Conservation (phyloP, 225 moss, liverwort and hornwort genomes). For the Pseudisothecium myosuroides region DNA sequence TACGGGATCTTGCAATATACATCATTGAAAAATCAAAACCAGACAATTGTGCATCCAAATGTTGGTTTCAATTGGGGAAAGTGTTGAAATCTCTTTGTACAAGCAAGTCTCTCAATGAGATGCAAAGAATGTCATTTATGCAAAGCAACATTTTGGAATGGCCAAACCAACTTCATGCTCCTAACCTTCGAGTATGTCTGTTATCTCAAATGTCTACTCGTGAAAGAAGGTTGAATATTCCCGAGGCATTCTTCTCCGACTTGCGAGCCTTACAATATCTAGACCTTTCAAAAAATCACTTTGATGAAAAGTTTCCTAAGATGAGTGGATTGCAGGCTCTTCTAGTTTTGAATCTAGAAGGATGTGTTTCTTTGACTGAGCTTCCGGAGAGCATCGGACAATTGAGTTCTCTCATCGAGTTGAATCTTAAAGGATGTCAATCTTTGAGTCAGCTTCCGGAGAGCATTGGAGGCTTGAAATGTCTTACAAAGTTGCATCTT, state of each 20-base stretch:
- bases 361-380: no score
- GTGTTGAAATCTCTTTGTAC: rapidly evolving
- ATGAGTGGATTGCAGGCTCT: rapidly evolving
- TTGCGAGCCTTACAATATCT: background rate
- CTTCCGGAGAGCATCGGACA: no score
- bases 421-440: no score
- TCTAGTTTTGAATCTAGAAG: rapidly evolving
- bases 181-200: background rate
- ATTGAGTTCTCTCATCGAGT: no score
- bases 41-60: background rate
- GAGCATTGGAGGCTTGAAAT: no score
- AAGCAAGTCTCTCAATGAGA: background rate
- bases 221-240: rapidly evolving
- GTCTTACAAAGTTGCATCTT: no score
- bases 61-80: background rate
- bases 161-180: background rate
- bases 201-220: background rate
- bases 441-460: no score
- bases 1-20: background rate
- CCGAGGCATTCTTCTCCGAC: background rate
- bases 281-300: background rate
- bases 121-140: background rate
- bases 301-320: rapidly evolving
- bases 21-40: background rate
- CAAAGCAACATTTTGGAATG: background rate